Percentiles rank a stretch among this genome's conserved stretches.
phyloP scores from a whole-genome alignment of 768 basidiomycete genomes.

The Steccherinum ochraceum region DNA sequence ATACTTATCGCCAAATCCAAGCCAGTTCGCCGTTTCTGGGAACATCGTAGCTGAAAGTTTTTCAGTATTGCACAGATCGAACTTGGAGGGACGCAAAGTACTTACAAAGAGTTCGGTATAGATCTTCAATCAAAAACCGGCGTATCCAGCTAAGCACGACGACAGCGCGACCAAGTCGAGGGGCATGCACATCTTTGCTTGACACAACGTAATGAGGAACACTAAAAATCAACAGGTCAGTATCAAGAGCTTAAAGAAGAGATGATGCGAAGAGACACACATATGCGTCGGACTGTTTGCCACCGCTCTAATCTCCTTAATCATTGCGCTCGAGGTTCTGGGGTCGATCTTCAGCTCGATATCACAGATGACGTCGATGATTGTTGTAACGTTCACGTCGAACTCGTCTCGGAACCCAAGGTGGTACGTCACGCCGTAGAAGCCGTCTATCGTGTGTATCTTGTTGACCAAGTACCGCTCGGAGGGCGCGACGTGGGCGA shows the following conservation, averaged over 20 bases:
- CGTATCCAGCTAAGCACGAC: conserved; percentile 40
- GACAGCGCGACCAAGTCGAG: conserved; percentile 25
- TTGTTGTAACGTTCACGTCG: conserved; percentile 34
- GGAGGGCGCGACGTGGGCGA: conserved; percentile 39
- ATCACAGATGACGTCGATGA: conserved; percentile 44
- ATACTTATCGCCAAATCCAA: conserved; percentile 51
- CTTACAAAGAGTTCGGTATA: conserved; percentile 54
- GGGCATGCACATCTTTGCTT: conserved; percentile 30
- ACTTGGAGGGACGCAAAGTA: conserved; percentile 2
- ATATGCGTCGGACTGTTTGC: conserved; percentile 47
- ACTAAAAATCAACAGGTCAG: conserved; percentile 22
- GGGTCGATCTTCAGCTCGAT: conserved; percentile 40
- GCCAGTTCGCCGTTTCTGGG: conserved; percentile 56
- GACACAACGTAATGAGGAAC: conserved; percentile 54
- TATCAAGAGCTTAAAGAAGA: background rate
- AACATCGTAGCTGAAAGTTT: conserved; percentile 43
- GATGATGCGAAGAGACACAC: conserved; percentile 28
- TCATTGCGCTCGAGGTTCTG: conserved; percentile 21
- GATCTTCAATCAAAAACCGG: conserved; percentile 48
- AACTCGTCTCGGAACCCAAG: conserved; percentile 61
- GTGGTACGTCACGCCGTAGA: conserved; percentile 55
- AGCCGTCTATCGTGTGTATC: conserved; percentile 50
- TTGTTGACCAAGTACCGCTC: conserved; percentile 55
- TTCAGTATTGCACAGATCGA: background rate
- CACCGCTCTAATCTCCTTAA: conserved; percentile 36